phyloP scores from a whole-genome alignment of 1,139 yeast species.

The Magnusiomyces tetraspermus region DNA sequence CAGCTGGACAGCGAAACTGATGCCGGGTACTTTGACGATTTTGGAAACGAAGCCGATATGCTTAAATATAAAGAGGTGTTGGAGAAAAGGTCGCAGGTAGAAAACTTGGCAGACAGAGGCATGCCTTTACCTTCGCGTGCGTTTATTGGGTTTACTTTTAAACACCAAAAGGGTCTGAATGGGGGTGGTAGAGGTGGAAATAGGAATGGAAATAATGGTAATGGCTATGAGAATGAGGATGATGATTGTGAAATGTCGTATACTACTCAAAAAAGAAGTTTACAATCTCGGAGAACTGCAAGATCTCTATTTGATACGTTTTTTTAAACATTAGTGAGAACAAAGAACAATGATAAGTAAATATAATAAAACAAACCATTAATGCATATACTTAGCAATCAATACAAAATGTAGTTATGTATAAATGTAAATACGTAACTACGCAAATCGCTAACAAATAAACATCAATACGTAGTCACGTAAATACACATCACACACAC shows the following conservation, averaged over 20 bases:
- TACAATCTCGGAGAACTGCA: conserved; percentile 7
- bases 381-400: no score
- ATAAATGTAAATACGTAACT: no score
- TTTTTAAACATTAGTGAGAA: no score
- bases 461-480: no score
- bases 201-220: background rate
- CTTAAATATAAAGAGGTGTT: conserved; percentile 94
- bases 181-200: background rate
- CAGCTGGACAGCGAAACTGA: conserved; percentile 94
- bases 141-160: conserved; percentile 92
- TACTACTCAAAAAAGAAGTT: conserved; percentile 1
- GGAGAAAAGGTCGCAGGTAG: conserved; percentile 79
- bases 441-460: no score
- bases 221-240: no score
- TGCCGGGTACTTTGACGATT: conserved; percentile 98
- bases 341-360: no score
- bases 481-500: no score
- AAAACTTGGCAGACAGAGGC: conserved; percentile 63
- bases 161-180: conserved; percentile 42
- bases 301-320: conserved; percentile 14
- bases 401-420: no score
- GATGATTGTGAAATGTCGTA: no score
- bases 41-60: conserved; percentile 93
- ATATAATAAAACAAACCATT: no score
- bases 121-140: conserved; percentile 50